Conservation (phyloP, 2,329 filamentous ascomycete species). For the Chaetomiaceae sp. region DNA sequence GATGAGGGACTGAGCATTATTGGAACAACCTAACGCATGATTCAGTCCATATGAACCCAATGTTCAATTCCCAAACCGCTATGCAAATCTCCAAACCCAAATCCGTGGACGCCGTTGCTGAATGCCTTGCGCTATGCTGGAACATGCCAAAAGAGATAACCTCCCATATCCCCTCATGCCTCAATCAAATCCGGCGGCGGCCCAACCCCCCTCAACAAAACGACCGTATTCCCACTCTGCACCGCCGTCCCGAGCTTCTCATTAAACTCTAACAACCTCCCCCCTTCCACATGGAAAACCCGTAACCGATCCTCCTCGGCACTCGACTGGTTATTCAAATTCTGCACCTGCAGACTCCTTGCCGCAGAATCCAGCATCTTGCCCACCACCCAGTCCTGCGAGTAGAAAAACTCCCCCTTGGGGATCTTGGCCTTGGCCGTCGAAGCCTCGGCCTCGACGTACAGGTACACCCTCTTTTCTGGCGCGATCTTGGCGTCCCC, state of each 20-base stretch:
- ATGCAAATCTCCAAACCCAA: not conserved
- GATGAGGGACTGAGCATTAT: too few relatives aligned
- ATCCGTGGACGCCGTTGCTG: slow-evolving; percentile 4
- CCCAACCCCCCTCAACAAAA: slow-evolving; percentile 80
- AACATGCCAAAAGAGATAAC: slow-evolving; percentile 8
- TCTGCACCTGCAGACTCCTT: slow-evolving; percentile 70
- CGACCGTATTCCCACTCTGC: slow-evolving; percentile 82
- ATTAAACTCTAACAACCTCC: slow-evolving; percentile 77
- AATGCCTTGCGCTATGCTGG: slow-evolving; percentile 14
- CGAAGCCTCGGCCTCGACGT: slow-evolving; percentile 84
- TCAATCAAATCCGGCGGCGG: slow-evolving; percentile 71
- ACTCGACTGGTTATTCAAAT: slow-evolving; percentile 73
- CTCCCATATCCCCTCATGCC: slow-evolving; percentile 29
- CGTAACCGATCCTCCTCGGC: slow-evolving; percentile 75
- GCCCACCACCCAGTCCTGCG: slow-evolving; percentile 84
- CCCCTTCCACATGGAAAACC: slow-evolving; percentile 90
- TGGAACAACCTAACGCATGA: too few relatives aligned
- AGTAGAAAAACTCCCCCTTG: slow-evolving; percentile 75
- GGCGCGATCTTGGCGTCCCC: slow-evolving; percentile 76
- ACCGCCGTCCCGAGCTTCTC: slow-evolving; percentile 75
- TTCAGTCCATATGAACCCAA: too few relatives aligned
- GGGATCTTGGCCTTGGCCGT: slow-evolving; percentile 81
- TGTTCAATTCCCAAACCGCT: not conserved
- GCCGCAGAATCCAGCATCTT: slow-evolving; percentile 75
- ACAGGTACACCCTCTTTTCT: slow-evolving; percentile 86